These are phyloP conservation scores for Aleurites moluccanus DNA, from an alignment of 441 rosid species.

Conservation along the genomic window DNA sequence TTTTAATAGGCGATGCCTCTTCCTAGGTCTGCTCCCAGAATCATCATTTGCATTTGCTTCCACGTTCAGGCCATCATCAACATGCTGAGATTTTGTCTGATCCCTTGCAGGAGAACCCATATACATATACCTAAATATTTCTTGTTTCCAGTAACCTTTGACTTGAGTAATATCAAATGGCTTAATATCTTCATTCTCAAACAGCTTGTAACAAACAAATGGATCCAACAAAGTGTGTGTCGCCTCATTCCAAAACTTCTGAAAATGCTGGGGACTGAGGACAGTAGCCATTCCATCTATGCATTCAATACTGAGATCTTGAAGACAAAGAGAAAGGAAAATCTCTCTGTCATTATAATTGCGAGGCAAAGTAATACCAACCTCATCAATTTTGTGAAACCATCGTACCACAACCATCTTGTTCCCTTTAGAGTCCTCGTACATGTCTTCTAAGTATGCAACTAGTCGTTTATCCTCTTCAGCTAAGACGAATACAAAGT, in stretches of 20 bases:
- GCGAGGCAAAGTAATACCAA: constrained; percentile 62
- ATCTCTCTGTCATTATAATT: constrained; percentile 74
- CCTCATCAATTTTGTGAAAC: constrained; percentile 95
- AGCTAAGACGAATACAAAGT: constrained; percentile 71
- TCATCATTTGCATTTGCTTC: constrained; percentile 34
- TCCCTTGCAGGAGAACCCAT: constrained; percentile 29
- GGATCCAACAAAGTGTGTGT: constrained; percentile 35
- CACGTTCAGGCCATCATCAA: constrained; percentile 24
- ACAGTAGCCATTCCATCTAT: constrained; percentile 84
- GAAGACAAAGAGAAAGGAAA: constrained; percentile 77
- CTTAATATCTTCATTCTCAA: constrained; percentile 52
- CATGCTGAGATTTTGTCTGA: constrained; percentile 26
- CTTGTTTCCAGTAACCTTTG: constrained; percentile 81
- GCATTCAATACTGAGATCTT: constrained; percentile 87
- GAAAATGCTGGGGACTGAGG: constrained; percentile 67
- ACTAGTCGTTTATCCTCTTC: constrained; percentile 67
- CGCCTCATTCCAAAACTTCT: constrained; percentile 42
- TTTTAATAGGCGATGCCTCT: constrained; percentile 41
- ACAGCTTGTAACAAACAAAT: constrained; percentile 60
- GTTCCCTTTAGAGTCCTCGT: constrained; percentile 65
- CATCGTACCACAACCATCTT: constrained; percentile 82
- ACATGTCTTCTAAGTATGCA: constrained; percentile 81
- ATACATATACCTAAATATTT: constrained; percentile 42
- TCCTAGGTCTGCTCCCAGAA: constrained; percentile 45
- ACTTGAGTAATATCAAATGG: constrained; percentile 66